Evolutionary conservation across 2,329 filamentous ascomycete species (phyloP).

Genomic region (Arthroderma sp.): DNA sequence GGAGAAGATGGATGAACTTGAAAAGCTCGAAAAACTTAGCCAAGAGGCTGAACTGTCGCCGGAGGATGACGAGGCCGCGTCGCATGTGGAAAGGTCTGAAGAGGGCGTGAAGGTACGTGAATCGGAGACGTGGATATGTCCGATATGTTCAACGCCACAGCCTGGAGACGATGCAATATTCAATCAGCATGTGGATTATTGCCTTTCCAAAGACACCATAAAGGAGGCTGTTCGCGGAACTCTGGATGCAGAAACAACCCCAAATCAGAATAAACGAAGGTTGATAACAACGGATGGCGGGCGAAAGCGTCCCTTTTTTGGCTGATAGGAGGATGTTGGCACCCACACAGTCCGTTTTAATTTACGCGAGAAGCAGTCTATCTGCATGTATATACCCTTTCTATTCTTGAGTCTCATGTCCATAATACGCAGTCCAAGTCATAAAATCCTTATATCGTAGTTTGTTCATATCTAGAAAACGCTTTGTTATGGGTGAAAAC

Average conservation of each 20-base stretch:
- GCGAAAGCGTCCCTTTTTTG: conserved; percentile 11
- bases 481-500: neutral
- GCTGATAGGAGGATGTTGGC: neutral
- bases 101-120: neutral
- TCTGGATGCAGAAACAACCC: conserved; percentile 14
- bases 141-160: conserved; percentile 71
- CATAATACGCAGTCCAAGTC: too few relatives aligned
- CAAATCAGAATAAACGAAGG: neutral
- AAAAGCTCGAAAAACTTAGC: conserved; percentile 48
- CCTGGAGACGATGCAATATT: conserved; percentile 60
- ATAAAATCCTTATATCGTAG: too few relatives aligned
- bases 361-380: neutral
- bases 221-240: conserved; percentile 59
- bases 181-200: conserved; percentile 87
- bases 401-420: neutral
- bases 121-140: conserved; percentile 57
- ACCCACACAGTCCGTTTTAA: neutral
- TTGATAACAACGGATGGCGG: conserved; percentile 12
- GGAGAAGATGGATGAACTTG: conserved; percentile 47
- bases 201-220: conserved; percentile 75
- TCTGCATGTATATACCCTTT: neutral
- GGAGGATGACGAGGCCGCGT: neutral
- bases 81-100: neutral
- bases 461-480: too few relatives aligned
- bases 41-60: conserved; percentile 35